Evolutionary conservation across 2,329 filamentous ascomycete species (phyloP).

Genomic region (Stagonosporopsis vannaccii): DNA sequence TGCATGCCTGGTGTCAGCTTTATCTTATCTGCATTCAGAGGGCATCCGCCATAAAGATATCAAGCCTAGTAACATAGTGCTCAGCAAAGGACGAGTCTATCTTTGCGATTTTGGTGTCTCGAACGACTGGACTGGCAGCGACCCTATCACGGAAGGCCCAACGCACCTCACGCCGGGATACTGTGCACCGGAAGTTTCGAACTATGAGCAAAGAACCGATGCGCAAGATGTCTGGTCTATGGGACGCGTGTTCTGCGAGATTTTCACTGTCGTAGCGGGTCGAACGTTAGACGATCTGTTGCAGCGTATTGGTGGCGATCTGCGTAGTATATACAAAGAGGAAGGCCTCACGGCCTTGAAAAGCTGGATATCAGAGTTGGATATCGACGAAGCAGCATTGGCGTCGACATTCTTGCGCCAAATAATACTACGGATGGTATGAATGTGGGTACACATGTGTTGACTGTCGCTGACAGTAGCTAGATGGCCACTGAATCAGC

Average conservation of each 20-base stretch:
- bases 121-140: neutral
- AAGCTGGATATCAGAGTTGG: neutral
- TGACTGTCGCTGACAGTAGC: neutral
- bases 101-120: slow-evolving; percentile 6
- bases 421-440: neutral
- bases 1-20: neutral
- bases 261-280: slow-evolving; percentile 5
- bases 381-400: neutral
- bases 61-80: neutral
- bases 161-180: neutral
- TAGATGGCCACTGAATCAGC: neutral
- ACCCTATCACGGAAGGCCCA: neutral
- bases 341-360: neutral
- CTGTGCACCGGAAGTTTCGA: neutral
- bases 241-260: slow-evolving; percentile 2
- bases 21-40: neutral
- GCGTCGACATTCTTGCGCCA: neutral
- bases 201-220: neutral
- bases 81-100: neutral
- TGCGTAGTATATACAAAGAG: neutral
- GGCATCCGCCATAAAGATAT: slow-evolving; percentile 1
- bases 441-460: neutral
- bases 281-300: neutral
- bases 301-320: neutral
- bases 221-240: neutral